These are phyloP conservation scores for Cenchrus purpureus DNA, from an alignment of 176 grass and related monocot species.

Conservation along the genomic window DNA sequence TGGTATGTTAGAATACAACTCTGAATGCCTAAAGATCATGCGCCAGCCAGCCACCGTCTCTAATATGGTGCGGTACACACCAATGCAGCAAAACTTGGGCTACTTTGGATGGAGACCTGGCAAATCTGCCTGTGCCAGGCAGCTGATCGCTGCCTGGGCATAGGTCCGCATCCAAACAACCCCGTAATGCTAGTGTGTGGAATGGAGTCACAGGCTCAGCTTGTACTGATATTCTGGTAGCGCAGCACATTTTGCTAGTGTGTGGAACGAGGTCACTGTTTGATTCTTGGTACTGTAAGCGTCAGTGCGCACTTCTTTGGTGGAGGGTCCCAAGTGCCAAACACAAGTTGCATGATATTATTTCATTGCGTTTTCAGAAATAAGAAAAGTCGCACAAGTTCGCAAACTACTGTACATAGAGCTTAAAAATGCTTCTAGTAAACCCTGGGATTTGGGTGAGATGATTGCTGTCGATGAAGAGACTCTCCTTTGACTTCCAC, in stretches of 20 bases:
- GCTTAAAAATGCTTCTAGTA: not conserved
- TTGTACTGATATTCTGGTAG: too few relatives aligned
- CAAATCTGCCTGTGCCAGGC: too few relatives aligned
- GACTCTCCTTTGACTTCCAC: not conserved
- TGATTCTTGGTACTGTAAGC: not conserved
- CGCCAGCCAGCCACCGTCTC: not conserved
- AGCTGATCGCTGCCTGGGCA: too few relatives aligned
- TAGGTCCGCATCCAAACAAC: too few relatives aligned
- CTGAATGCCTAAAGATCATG: not conserved
- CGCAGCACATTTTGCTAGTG: not conserved
- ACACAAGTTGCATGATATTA: not conserved
- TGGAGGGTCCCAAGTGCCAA: not conserved
- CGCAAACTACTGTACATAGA: constrained; percentile 47
- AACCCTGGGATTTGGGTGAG: not conserved
- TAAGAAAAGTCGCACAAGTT: not conserved
- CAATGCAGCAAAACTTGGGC: not conserved
- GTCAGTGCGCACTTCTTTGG: not conserved
- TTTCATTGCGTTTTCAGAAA: not conserved
- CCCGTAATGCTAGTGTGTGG: too few relatives aligned
- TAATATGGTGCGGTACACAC: not conserved
- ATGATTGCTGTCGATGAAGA: not conserved
- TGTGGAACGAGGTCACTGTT: not conserved
- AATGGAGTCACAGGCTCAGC: too few relatives aligned
- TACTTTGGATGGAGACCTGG: too few relatives aligned
- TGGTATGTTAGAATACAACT: not conserved